phyloP scores from a whole-genome alignment of 1,284 basidiomycete species.

The Serendipita sp. region DNA sequence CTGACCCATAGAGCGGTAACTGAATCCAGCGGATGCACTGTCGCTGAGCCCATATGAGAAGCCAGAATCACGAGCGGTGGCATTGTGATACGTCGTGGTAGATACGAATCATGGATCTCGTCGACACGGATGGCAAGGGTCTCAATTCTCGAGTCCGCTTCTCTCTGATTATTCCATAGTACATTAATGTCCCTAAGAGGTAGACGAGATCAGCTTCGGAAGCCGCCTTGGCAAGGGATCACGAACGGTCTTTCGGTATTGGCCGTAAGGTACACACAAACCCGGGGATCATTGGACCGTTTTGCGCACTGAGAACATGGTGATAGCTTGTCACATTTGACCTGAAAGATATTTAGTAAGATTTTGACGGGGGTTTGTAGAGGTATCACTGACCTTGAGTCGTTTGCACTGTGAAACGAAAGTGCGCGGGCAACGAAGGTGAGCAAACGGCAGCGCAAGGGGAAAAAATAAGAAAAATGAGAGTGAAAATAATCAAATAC shows the following conservation, averaged over 20 bases:
- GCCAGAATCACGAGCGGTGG: not conserved
- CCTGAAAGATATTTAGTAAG: not conserved
- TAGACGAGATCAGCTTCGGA: not conserved
- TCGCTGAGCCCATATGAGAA: not conserved
- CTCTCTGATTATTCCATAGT: conserved; percentile 3
- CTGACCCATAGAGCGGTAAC: not conserved
- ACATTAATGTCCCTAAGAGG: not conserved
- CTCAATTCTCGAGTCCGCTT: not conserved
- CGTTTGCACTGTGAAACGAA: conserved; percentile 3
- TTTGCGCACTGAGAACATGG: not conserved
- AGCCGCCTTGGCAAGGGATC: not conserved
- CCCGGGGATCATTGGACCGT: conserved; percentile 1
- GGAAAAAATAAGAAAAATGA: not conserved
- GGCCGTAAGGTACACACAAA: conserved; percentile 3
- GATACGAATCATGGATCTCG: not conserved
- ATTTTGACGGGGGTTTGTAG: not conserved
- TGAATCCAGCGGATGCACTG: not conserved
- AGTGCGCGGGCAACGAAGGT: not conserved
- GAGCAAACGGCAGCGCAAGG: not conserved
- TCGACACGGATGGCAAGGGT: conserved; percentile 2
- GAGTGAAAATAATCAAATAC: not conserved
- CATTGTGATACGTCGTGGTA: conserved; percentile 1
- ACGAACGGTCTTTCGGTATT: not conserved
- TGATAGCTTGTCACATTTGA: not conserved
- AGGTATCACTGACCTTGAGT: not conserved